Evolutionary conservation across 441 rosid species (phyloP).

Genomic region (Kokia cookei): DNA sequence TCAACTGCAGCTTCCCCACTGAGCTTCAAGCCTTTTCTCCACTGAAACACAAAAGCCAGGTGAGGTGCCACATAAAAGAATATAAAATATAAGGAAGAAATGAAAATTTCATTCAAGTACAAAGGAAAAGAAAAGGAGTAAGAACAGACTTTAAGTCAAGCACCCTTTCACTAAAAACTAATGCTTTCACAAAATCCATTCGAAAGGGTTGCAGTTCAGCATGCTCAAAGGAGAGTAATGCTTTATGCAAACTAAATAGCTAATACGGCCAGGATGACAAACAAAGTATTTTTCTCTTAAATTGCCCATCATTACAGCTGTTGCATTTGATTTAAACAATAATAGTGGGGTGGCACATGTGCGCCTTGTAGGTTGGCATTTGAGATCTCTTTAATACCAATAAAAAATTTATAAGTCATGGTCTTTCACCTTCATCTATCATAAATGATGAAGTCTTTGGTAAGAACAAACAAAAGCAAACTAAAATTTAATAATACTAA

Average conservation of each 20-base stretch:
- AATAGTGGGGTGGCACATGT: neutral
- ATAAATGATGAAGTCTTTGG: neutral
- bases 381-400: neutral
- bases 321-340: neutral
- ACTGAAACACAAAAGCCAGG: conserved; percentile 43
- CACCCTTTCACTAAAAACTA: neutral
- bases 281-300: neutral
- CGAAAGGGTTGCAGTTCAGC: neutral
- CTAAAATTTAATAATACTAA: neutral
- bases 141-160: neutral
- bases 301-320: neutral
- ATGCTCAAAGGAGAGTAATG: neutral
- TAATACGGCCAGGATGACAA: neutral
- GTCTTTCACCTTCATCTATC: neutral
- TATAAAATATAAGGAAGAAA: neutral
- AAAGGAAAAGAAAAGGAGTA: neutral
- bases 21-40: conserved; percentile 98
- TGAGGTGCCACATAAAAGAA: neutral
- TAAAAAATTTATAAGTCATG: neutral
- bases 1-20: conserved; percentile 95
- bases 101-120: neutral
- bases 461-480: neutral
- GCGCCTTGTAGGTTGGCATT: neutral
- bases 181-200: neutral
- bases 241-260: neutral